Conservation (phyloP, 2,329 filamentous ascomycete genomes). For the Calonectria pauciramosa region DNA sequence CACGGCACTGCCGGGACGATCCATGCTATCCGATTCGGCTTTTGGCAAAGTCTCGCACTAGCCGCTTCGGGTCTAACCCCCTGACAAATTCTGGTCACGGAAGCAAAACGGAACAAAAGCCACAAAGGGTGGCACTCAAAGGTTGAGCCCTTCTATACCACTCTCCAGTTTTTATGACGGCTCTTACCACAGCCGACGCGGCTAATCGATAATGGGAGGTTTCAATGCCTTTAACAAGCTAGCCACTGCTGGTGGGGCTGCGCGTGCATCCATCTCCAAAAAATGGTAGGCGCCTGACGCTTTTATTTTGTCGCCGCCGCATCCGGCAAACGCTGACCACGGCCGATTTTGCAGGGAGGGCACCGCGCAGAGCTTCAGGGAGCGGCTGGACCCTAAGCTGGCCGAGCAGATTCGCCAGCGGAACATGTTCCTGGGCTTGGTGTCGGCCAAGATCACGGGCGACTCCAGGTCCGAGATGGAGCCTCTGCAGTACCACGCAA, state of each 20-base stretch:
- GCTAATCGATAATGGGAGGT: constrained; percentile 11
- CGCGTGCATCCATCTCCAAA: constrained; percentile 19
- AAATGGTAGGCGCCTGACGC: constrained; percentile 9
- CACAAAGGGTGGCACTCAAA: background rate
- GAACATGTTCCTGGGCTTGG: constrained; percentile 35
- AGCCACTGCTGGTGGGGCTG: constrained; percentile 18
- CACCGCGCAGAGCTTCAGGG: constrained; percentile 20
- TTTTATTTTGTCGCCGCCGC: background rate
- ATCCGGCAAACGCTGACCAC: background rate
- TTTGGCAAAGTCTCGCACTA: background rate
- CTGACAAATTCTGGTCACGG: constrained; percentile 2
- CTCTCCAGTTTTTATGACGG: constrained; percentile 5
- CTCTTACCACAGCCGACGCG: background rate
- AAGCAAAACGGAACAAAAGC: background rate
- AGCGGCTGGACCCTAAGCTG: constrained; percentile 21
- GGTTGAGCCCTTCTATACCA: background rate
- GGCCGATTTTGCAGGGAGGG: background rate
- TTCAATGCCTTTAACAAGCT: constrained; percentile 24
- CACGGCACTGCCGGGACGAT: background rate
- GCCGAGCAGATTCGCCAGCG: constrained; percentile 35
- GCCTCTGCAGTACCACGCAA: constrained; percentile 31
- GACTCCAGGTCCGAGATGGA: constrained; percentile 38
- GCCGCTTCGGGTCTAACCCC: background rate
- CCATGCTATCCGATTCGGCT: background rate
- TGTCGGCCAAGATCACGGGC: constrained; percentile 38